Evolutionary conservation across 2,329 filamentous ascomycete genomes (phyloP).

Genomic region (Dactylellina parvicollis): DNA sequence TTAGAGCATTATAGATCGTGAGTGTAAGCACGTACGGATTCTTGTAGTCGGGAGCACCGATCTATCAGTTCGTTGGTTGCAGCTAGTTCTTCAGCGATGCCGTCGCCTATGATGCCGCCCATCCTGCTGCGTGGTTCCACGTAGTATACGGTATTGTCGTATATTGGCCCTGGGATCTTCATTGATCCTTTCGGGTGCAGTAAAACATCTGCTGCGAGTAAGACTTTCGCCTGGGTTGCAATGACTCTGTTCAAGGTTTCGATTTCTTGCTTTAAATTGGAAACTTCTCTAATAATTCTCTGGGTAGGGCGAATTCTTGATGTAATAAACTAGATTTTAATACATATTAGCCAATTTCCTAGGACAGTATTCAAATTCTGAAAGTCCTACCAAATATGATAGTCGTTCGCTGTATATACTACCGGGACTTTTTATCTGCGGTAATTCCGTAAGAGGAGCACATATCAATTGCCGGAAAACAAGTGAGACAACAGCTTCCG

Average conservation of each 20-base stretch:
- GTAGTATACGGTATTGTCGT: not conserved
- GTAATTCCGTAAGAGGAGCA: slow-evolving; percentile 1
- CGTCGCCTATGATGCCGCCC: slow-evolving; percentile 7
- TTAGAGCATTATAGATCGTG: not conserved
- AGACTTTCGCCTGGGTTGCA: not conserved
- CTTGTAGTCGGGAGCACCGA: not conserved
- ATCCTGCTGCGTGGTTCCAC: not conserved
- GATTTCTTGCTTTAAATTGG: slow-evolving; percentile 1
- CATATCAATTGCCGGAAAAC: slow-evolving; percentile 11
- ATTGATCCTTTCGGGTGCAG: slow-evolving; percentile 32
- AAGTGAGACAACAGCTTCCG: slow-evolving; percentile 24
- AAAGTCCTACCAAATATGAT: slow-evolving; percentile 12
- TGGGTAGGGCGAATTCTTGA: slow-evolving; percentile 22
- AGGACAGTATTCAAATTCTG: not conserved
- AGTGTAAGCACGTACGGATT: slow-evolving; percentile 1
- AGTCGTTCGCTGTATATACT: slow-evolving; percentile 25
- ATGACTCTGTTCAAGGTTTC: slow-evolving; percentile 1
- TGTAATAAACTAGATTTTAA: not conserved
- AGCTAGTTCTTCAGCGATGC: not conserved
- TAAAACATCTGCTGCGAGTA: slow-evolving; percentile 3
- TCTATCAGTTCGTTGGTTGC: slow-evolving; percentile 5
- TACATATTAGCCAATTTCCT: not conserved
- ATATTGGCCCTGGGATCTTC: slow-evolving; percentile 8
- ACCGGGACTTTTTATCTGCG: not conserved
- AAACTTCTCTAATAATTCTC: slow-evolving; percentile 18